Conservation (phyloP, 805 yeast species). For the Sungouiozyma intestinalis region DNA sequence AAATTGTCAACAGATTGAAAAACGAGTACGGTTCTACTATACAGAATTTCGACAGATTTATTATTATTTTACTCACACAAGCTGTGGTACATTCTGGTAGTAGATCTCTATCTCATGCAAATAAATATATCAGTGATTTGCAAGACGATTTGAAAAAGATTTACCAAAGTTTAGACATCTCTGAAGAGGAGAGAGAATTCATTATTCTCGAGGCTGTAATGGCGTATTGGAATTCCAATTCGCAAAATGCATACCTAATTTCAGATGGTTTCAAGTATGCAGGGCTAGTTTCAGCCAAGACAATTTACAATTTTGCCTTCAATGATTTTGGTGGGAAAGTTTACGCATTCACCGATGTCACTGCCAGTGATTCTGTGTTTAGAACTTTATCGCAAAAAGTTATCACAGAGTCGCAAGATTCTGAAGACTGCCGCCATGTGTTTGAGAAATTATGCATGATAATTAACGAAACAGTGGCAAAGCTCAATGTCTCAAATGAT, state of each 20-base stretch:
- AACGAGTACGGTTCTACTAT: slow-evolving; percentile 23
- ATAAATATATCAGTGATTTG: slow-evolving; percentile 40
- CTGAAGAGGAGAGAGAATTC: slow-evolving; percentile 25
- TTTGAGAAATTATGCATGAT: slow-evolving; percentile 20
- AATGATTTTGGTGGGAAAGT: slow-evolving; percentile 17
- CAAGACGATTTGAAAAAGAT: slow-evolving; percentile 29
- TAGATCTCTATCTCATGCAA: slow-evolving; percentile 73
- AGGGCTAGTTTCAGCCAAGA: slow-evolving; percentile 33
- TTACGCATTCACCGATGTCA: slow-evolving; percentile 34
- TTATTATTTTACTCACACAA: slow-evolving; percentile 56
- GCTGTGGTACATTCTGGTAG: slow-evolving; percentile 74
- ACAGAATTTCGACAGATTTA: slow-evolving; percentile 33
- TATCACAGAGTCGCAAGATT: slow-evolving; percentile 11
- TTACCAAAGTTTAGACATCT: slow-evolving; percentile 22
- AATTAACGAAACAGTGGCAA: slow-evolving; percentile 12
- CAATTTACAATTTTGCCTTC: slow-evolving; percentile 37
- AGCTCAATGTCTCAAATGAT: slow-evolving; percentile 10
- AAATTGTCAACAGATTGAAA: slow-evolving; percentile 23
- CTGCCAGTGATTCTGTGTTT: slow-evolving; percentile 36
- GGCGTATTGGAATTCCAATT: slow-evolving; percentile 54
- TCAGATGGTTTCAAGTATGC: slow-evolving; percentile 41
- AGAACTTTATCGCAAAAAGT: slow-evolving; percentile 26
- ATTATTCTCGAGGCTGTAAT: slow-evolving; percentile 48
- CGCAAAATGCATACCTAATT: slow-evolving; percentile 53
- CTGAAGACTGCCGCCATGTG: slow-evolving; percentile 22